These are phyloP conservation scores for Lentinula sp. DNA, from an alignment of 768 basidiomycete genomes.

Conservation along the genomic window DNA sequence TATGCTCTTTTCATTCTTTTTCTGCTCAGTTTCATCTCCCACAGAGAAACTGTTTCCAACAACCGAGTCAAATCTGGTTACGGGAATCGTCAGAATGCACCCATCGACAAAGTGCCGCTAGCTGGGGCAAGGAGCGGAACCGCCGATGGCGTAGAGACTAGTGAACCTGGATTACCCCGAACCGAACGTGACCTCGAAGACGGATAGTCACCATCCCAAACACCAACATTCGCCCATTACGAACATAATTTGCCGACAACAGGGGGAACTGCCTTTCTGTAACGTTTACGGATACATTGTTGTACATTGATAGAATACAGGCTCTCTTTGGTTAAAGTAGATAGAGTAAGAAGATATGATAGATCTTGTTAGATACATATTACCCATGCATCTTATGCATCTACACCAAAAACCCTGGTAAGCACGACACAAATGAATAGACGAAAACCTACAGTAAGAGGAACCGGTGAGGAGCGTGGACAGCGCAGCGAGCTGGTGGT, in stretches of 20 bases:
- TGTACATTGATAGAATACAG: background rate
- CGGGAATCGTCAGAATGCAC: slow-evolving; percentile 46
- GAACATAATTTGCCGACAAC: background rate
- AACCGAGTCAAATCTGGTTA: slow-evolving; percentile 82
- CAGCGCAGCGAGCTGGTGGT: slow-evolving; percentile 77
- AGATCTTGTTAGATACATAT: background rate
- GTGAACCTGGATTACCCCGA: slow-evolving; percentile 41
- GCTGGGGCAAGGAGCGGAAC: slow-evolving; percentile 65
- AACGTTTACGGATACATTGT: background rate
- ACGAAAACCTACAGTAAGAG: slow-evolving; percentile 58
- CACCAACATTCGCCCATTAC: slow-evolving; percentile 3
- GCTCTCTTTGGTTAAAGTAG: background rate
- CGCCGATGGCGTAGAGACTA: slow-evolving; percentile 60
- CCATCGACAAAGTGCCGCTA: slow-evolving; percentile 68
- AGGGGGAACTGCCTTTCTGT: background rate
- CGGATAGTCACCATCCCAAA: slow-evolving; percentile 25
- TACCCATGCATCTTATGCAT: slow-evolving; percentile 6
- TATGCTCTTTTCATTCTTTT: slow-evolving; percentile 6
- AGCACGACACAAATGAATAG: background rate
- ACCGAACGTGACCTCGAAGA: slow-evolving; percentile 38
- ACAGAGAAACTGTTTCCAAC: slow-evolving; percentile 76
- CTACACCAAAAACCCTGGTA: background rate
- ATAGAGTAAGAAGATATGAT: background rate
- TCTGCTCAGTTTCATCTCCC: slow-evolving; percentile 6
- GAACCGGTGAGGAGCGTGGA: slow-evolving; percentile 84